These are phyloP conservation scores for Musa schizocarpa DNA, from an alignment of 176 grass and related monocot genomes.

Conservation along the genomic window DNA sequence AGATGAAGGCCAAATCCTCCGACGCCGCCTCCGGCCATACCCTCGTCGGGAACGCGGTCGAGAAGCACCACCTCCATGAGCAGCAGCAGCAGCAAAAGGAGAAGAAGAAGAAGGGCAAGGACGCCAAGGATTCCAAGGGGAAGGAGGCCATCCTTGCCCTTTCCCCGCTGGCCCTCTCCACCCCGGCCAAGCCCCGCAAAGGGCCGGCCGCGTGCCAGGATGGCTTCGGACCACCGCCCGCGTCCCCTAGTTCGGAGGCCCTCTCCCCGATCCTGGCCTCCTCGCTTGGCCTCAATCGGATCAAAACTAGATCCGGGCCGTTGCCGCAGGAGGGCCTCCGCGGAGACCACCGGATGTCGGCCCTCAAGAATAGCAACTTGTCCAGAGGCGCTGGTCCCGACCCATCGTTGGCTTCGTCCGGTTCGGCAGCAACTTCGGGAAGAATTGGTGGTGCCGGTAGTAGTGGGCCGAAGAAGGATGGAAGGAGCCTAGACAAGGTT, in stretches of 20 bases:
- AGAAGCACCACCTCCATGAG: conserved; percentile 10
- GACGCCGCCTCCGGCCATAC: neutral
- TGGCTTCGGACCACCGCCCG: neutral
- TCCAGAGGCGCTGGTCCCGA: conserved; percentile 24
- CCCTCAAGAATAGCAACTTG: conserved; percentile 73
- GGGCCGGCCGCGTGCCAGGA: conserved; percentile 16
- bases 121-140: conserved; percentile 15
- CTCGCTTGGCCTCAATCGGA: conserved; percentile 93
- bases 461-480: conserved; percentile 24
- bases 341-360: conserved; percentile 37
- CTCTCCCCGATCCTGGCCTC: conserved; percentile 94
- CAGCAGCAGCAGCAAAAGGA: neutral
- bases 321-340: conserved; percentile 85
- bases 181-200: conserved; percentile 27
- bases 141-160: conserved; percentile 1
- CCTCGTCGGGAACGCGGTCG: conserved; percentile 11
- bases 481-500: conserved; percentile 33
- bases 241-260: neutral
- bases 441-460: neutral
- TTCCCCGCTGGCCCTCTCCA: neutral
- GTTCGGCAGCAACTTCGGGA: too few relatives aligned
- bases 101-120: conserved; percentile 8
- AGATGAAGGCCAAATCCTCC: conserved; percentile 12
- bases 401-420: neutral
- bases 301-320: conserved; percentile 99